Conservation (phyloP, 805 yeast species). For the Lipomyces anomalus region DNA sequence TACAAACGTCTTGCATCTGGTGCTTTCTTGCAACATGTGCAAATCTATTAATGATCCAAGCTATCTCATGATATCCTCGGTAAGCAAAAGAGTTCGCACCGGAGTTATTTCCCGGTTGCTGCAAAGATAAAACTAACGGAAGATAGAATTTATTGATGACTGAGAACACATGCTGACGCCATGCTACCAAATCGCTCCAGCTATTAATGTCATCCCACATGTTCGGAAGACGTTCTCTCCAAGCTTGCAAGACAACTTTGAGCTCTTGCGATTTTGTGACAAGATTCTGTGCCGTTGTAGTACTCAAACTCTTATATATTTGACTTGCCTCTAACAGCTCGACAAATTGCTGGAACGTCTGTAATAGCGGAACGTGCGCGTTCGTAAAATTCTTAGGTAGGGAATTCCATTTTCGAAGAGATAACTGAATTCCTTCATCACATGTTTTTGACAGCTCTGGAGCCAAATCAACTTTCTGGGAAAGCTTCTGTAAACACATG, state of each 20-base stretch:
- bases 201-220: conserved; percentile 95
- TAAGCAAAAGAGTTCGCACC: conserved; percentile 88
- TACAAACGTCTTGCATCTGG: conserved; percentile 93
- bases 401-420: conserved; percentile 88
- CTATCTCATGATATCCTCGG: conserved; percentile 96
- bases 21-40: conserved; percentile 98
- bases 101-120: conserved; percentile 39
- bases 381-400: conserved; percentile 66
- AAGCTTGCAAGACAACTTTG: conserved; percentile 89
- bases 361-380: conserved; percentile 85
- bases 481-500: conserved; percentile 84
- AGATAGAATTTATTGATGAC: conserved; percentile 90
- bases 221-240: conserved; percentile 97
- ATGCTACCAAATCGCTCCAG: conserved; percentile 96
- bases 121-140: conserved; percentile 83
- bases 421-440: conserved; percentile 93
- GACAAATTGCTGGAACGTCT: conserved; percentile 93
- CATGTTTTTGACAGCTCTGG: conserved; percentile 78
- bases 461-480: conserved; percentile 74
- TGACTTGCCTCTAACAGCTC: conserved; percentile 97
- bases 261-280: conserved; percentile 92
- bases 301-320: conserved; percentile 76
- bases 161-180: conserved; percentile 98
- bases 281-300: conserved; percentile 86
- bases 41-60: conserved; percentile 96